Evolutionary conservation across 176 grass and related monocot species (phyloP).

Genomic region (Rhipidocladum racemiflorum): DNA sequence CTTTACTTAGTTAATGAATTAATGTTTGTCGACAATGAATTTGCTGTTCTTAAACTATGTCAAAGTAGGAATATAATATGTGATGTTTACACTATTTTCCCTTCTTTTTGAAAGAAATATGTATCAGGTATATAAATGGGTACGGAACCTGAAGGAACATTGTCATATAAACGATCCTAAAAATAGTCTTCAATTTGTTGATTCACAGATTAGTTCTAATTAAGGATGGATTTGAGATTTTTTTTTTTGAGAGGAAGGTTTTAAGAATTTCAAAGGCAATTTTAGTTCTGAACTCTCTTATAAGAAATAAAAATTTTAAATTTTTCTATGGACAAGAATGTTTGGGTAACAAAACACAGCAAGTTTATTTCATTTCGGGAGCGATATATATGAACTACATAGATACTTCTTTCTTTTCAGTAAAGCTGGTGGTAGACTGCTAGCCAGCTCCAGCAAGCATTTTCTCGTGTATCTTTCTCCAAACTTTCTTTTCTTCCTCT

Average conservation of each 20-base stretch:
- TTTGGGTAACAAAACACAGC: neutral
- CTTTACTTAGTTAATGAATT: neutral
- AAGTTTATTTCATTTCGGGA: neutral
- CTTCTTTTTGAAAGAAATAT: neutral
- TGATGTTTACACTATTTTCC: neutral
- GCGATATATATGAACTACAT: neutral
- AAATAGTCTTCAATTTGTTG: neutral
- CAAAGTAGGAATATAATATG: slow-evolving; percentile 4
- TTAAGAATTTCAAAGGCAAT: neutral
- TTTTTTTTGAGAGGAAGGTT: neutral
- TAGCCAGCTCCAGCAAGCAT: neutral
- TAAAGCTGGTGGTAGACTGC: neutral
- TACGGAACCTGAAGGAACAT: neutral
- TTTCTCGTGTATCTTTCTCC: neutral
- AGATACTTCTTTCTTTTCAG: too few relatives aligned
- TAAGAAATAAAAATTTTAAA: neutral
- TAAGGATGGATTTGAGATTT: neutral
- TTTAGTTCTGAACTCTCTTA: neutral
- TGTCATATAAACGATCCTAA: neutral
- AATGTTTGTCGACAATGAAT: neutral
- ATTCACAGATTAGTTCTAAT: neutral
- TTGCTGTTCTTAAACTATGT: neutral
- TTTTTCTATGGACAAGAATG: too few relatives aligned
- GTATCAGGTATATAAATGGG: neutral
- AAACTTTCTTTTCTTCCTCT: neutral